Base-by-base conservation (phyloP, 129 eudicot species). In the Centella asiatica region DNA sequence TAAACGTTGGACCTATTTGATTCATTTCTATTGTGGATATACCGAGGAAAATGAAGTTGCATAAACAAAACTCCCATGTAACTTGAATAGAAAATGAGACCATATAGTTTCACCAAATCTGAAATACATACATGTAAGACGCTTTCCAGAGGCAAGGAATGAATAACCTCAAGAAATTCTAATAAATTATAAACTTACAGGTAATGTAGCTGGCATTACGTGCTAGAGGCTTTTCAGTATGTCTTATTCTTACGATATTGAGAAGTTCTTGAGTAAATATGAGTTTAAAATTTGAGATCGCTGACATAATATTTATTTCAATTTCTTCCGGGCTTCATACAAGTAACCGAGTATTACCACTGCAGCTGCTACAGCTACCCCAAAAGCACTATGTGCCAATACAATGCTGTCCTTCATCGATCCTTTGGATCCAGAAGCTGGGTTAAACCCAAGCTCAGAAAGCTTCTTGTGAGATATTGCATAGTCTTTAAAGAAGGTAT, bases 391-490 rank as follows among this genome's bases (percentile, higher is more conserved):
- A 36, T 90, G 97, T 24, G 94, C 98, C 60, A 90, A 66, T 64
- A 86, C 52, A 28, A 83, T 74, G 57, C 83, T 71, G 61, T 86
- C 95, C 57, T 78, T 86, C 28, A 75, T 74, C 14, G 48, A 57
- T 8, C 70, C 62, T 68, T 87, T 90, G 10, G 81, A 47, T 22
- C 73, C 69, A 17, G 74, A 23, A 19, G 81, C 15, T 7, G 95
- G 90, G 42, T 69, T 69, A 32, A 90, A 90, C 25, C 98, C 98
- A 39, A 90, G 66, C 72, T 90, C 98, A 23, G 98, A 90, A 29
- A 90, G 94, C 62, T 87, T 90, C 82, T 90, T 86, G 84, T 90
- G 98, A 58, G 98, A 90, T 42, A 68, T 64, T 18, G 98, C 95
- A 60, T 92, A 87, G 65, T 93, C 95, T 80, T 52, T 80, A 76